Evolutionary conservation across 1,284 basidiomycete species (phyloP).

Genomic region (Anthracocystis panici-leucophaei): DNA sequence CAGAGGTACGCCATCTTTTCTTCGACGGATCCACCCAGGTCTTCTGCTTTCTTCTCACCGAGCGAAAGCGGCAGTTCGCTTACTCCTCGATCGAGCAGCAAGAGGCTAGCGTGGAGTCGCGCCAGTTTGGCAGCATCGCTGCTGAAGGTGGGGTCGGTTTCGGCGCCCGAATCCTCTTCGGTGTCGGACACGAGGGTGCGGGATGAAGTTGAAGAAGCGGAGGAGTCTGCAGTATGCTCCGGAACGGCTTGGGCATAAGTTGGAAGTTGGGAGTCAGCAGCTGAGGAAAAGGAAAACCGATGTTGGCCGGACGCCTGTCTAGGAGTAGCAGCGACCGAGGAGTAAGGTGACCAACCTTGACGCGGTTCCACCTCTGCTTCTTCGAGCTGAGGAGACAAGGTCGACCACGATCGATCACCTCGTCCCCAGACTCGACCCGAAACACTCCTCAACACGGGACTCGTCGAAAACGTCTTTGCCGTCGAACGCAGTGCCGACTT

Average conservation of each 20-base stretch:
- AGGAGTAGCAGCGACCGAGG: slow-evolving; percentile 26
- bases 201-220: slow-evolving; percentile 22
- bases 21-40: neutral
- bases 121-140: slow-evolving; percentile 40
- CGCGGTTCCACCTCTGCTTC: slow-evolving; percentile 7
- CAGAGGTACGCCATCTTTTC: slow-evolving; percentile 51
- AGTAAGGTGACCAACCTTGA: slow-evolving; percentile 44
- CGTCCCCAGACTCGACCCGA: neutral
- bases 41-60: neutral
- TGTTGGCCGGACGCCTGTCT: slow-evolving; percentile 17
- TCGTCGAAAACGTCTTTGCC: neutral
- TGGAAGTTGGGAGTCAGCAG: neutral
- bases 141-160: slow-evolving; percentile 11
- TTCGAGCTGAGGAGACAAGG: slow-evolving; percentile 10
- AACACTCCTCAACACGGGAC: slow-evolving; percentile 7
- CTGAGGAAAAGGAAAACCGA: neutral
- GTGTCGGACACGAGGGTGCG: slow-evolving; percentile 26
- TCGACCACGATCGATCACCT: neutral
- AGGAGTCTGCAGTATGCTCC: neutral
- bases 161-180: slow-evolving; percentile 6
- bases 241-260: neutral
- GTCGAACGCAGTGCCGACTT: slow-evolving; percentile 26
- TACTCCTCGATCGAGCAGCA: slow-evolving; percentile 18
- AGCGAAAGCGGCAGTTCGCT: slow-evolving; percentile 32
- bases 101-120: slow-evolving; percentile 33